Conservation (phyloP, 192 early-diverging fungal genomes). For the Backusella australiensis region DNA sequence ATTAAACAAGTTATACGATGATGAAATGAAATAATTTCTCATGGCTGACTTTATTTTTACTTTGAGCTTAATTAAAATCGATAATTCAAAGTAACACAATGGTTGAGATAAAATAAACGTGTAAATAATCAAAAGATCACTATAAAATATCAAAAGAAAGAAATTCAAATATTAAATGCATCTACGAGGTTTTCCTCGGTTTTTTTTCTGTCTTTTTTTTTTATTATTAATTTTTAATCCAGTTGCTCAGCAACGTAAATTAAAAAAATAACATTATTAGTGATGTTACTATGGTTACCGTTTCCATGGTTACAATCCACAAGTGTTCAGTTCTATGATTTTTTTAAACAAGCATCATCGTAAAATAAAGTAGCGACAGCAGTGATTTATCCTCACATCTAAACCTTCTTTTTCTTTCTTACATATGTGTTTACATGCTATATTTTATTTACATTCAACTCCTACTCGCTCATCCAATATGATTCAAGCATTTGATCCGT, state of each 20-base stretch:
- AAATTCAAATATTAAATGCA: background rate
- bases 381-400: background rate
- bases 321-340: background rate
- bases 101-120: background rate
- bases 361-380: too few relatives aligned
- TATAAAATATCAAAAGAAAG: background rate
- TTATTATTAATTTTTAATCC: background rate
- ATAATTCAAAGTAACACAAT: background rate
- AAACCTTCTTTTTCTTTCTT: background rate
- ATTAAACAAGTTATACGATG: background rate
- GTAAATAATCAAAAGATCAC: background rate
- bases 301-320: background rate
- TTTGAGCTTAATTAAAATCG: background rate
- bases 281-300: background rate
- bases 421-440: background rate
- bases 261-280: background rate
- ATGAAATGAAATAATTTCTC: background rate
- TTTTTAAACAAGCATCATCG: background rate
- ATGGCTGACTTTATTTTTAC: constrained; percentile 7
- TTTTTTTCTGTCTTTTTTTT: background rate
- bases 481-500: background rate
- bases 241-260: background rate
- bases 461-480: background rate
- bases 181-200: background rate
- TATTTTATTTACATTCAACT: background rate